phyloP scores from a whole-genome alignment of 1,284 basidiomycete species.

The Cutaneotrichosporon arboriforme region DNA sequence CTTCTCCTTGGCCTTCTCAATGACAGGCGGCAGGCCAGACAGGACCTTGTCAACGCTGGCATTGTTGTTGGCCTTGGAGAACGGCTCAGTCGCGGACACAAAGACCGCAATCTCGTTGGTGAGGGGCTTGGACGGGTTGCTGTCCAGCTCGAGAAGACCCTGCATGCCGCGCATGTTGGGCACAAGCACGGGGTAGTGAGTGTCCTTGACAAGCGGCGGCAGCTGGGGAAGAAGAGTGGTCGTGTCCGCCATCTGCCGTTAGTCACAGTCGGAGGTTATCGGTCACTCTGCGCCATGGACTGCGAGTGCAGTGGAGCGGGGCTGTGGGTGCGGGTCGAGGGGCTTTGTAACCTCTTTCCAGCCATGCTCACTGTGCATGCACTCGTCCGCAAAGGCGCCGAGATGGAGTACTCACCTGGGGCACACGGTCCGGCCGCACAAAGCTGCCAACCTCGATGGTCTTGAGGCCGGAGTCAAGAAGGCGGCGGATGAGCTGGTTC shows the following conservation, averaged over 20 bases:
- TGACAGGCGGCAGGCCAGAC: conserved; percentile 58
- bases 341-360: too few relatives aligned
- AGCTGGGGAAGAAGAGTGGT: conserved; percentile 50
- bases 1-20: conserved; percentile 56
- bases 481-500: conserved; percentile 70
- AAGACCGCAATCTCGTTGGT: conserved; percentile 87
- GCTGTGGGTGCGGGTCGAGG: too few relatives aligned
- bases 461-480: conserved; percentile 64
- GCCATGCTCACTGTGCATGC: background rate
- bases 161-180: conserved; percentile 77
- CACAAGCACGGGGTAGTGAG: conserved; percentile 76
- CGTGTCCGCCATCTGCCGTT: conserved; percentile 74
- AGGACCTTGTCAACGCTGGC: conserved; percentile 69
- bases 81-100: conserved; percentile 75
- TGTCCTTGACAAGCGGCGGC: conserved; percentile 31
- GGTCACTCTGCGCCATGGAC: too few relatives aligned
- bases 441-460: conserved; percentile 86
- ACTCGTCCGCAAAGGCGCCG: conserved; percentile 53
- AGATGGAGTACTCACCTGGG: conserved; percentile 68
- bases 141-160: conserved; percentile 54
- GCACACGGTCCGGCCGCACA: conserved; percentile 89
- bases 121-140: conserved; percentile 26
- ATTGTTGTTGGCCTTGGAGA: conserved; percentile 81
- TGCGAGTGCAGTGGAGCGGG: too few relatives aligned
- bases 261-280: background rate